Evolutionary conservation across 2,329 filamentous ascomycete species (phyloP), one percentile per base, ranked within the genome.

Genomic region (Ceratocystis destructans): DNA sequence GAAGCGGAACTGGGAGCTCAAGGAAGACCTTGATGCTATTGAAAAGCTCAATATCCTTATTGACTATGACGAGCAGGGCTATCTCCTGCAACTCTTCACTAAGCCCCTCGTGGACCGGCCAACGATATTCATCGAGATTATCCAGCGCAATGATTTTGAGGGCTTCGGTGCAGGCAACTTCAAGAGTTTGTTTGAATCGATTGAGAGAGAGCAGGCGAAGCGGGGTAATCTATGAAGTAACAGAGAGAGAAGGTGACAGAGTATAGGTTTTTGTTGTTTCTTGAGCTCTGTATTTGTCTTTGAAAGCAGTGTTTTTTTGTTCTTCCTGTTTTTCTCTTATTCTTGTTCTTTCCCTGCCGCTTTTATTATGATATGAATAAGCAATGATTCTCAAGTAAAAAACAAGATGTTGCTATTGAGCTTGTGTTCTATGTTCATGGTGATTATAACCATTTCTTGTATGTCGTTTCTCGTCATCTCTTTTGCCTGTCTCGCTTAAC

Each of bases 81-180:
- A 96, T 76, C 76, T 96, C 69, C 76, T 87, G 66, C 83, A 87
- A 77, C 78, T 90, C 44, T 90, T 90, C 75, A 90, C 87, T 41
- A 90, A 90, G 84, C 93, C 93, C 70, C 76, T 96, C 70, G 89
- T 96, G 87, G 92, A 96, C 76, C 86, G 93, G 12, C 93, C 93
- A 28, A 96, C 93, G 2, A 92, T 96, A 33, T 96, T 96, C 74
- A 85, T 96, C 69, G 93, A 96, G 82, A 96, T 96, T 71, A 96
- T 96, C 72, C 91, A 96, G 79, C 80, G 92, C 67, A 87, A 95
- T 71, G 86, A 90, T 70, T 96, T 96, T 75, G 86, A 88, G 41
- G 93, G 93, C 0, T 96, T 96, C 71, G 92, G 93, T 3, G 93
- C 92, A 0, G 93, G 93, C 0, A 97, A 96, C 76, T 96, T 96